phyloP scores from a whole-genome alignment of 2,329 filamentous ascomycete species.

The Colletotrichum lupini region DNA sequence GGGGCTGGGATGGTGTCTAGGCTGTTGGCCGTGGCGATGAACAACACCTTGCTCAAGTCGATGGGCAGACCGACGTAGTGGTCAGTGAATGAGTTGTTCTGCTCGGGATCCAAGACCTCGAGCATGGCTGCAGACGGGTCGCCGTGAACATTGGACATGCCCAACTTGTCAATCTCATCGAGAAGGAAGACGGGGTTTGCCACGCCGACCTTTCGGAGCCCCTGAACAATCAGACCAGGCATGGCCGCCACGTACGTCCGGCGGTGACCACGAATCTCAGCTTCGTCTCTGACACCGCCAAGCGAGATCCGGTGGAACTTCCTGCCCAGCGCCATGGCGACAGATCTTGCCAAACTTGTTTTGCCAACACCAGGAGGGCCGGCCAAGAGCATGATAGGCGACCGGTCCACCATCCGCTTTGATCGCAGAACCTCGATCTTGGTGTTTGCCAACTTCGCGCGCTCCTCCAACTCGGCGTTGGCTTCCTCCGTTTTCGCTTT shows the following conservation, averaged over 20 bases:
- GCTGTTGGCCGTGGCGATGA: conserved; percentile 96
- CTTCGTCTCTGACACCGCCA: conserved; percentile 94
- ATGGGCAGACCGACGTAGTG: conserved; percentile 97
- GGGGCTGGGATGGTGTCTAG: conserved; percentile 96
- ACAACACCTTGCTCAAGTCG: conserved; percentile 94
- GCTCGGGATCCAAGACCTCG: conserved; percentile 96
- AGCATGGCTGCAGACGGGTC: conserved; percentile 98
- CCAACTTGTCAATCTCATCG: conserved; percentile 98
- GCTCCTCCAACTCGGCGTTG: conserved; percentile 43
- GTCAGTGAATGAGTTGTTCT: conserved; percentile 94
- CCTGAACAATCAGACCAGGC: conserved; percentile 94
- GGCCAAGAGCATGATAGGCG: conserved; percentile 91
- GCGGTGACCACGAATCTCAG: conserved; percentile 94
- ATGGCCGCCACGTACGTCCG: conserved; percentile 99
- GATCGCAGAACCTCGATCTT: conserved; percentile 82
- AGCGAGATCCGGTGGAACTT: conserved; percentile 98
- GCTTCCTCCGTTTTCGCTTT: conserved; percentile 43
- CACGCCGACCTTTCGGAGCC: conserved; percentile 93
- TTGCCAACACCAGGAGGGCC: conserved; percentile 96
- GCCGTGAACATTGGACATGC: conserved; percentile 89
- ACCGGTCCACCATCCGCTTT: conserved; percentile 92
- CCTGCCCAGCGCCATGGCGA: conserved; percentile 89
- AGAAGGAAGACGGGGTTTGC: conserved; percentile 95
- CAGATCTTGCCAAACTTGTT: conserved; percentile 92
- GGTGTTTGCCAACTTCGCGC: conserved; percentile 57